Base-by-base conservation (phyloP, 2,329 filamentous ascomycete species). In the Phaeosphaeria sp. region DNA sequence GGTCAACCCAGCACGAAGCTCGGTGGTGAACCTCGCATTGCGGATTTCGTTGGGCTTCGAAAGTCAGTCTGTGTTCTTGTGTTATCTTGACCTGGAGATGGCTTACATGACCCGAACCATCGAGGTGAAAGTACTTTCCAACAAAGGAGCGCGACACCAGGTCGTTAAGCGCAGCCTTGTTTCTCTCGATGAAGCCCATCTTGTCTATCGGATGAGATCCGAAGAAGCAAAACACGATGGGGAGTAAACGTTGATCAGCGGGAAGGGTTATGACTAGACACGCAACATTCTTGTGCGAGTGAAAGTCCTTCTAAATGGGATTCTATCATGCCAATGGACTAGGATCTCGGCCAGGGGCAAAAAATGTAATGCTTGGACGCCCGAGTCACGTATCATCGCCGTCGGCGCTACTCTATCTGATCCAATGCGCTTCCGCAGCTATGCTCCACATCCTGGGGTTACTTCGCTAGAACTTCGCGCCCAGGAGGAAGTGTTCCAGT, bases 1-100 rank as follows among this genome's bases (percentile, higher is more conserved):
- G n/a, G 91, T 91, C 42, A 96, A 79, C 49, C 92, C 92, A 56
- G 91, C 92, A 58, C 92, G 88, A 50, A 96, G 81, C 79, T 96
- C 92, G 49, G 92, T 96, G 70, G 92, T 87, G 80, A 96, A 96
- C 65, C 85, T 83, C 24, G 91, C 89, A 25, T 89, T 89, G 73
- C 91, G 89, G 50, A 91, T 87, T 73, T 91, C 89, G 67, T 83
- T 86, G 63, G 84, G 86, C 89, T 91, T 58, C 59, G 21, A 13
- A 36, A 9, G 53, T 68, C 53, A 70, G 66, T 49, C n/a, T 57
- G 42, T 13, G 30, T 36, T 36, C 30, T 36, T 13, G 11, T 36
- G 11, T 25, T 45, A 43, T 58, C 27, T 13, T 6, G 25, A 36
- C 44, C n/a, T 6, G 40, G 15, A 18, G 45, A 20, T n/a, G 8